Evolutionary conservation across 306 rosid species (phyloP), one percentile per base, ranked within the genome.

Genomic region (Abrus precatorius): DNA sequence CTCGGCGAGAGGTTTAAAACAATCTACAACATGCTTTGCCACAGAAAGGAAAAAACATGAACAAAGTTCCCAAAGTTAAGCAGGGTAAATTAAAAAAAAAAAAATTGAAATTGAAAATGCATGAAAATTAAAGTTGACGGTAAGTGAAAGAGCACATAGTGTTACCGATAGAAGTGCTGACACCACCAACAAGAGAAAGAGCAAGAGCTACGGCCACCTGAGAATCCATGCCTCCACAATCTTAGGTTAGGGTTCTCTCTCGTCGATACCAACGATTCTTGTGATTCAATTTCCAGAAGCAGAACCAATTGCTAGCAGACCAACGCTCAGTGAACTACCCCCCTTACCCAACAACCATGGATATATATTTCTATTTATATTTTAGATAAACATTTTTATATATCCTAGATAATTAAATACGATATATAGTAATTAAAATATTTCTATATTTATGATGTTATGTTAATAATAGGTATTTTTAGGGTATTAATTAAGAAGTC

Each of bases 151-250:
- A 52, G 7, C 20, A 14, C 3, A 55, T 50, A 40, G 11, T 62
- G 84, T 13, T 55, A 96, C 99, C 99, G 43, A 96, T 5, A 72
- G 99, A 96, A 81, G 97, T 96, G 60, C 98, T 96, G 74, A 85
- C 53, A 65, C 99, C 99, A 78, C 98, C 99, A 1, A 93, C 85
- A 34, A 93, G 92, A 4, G 99, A 96, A 85, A 96, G 99, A 34
- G 90, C 98, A 62, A 96, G 97, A 84, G 99, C 99, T 30, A 93
- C 88, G 61, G 81, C 78, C 32, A 92, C 91, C 79, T 91, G 99
- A 84, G 97, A 91, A 86, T 89, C 97, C 98, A 93, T 91, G 77
- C 14, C 72, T 65, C 47, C 77, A 29, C 43, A 30, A 13, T 32
- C 0, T 29, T 6, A 33, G 32, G 72, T 59, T 49, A 72, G 87